Base-by-base conservation (phyloP, 106 monocot species). In the Acorus gramineus region DNA sequence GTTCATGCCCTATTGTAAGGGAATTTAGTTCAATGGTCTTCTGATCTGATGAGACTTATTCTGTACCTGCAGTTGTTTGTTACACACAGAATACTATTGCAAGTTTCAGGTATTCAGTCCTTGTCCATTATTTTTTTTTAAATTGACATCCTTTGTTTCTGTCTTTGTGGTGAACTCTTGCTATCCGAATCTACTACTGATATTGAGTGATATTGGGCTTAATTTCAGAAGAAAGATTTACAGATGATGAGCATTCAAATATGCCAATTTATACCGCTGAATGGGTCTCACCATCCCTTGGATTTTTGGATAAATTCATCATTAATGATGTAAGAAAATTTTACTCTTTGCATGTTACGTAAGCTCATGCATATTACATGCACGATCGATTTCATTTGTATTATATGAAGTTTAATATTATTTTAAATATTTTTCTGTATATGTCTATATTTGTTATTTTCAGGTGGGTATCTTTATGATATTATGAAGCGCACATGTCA, bases 61-160 rank as follows among this genome's bases (percentile, higher is more conserved):
- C 28, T 28, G 28, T 28, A 28, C 28, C 28, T 89, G 75, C 93
- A 93, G 93, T 74, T 73, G 48, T 70, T 89, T 64, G 89, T 93
- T 60, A 89, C 85, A 9, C 89, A 86, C 71, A 85, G 79, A 74
- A 67, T 86, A 71, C 69, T 78, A 50, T 60, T 93, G 71, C 73
- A 76, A 65, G 61, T 69, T 86, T 81, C 81, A 89, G 93, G 93
- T 89, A 69, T 55, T 60, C 42, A 68, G 9, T 42, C 48, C 44
- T 8, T 2, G 11, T 9, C n/a, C 14, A 43, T 14, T 45, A 9
- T 67, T 8, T 4, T 3, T 11, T 4, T 52, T 6, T 55, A 0
- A 28, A 53, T 62, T 12, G 11, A 55, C 14, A 65, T 42, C 8
- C 5, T 64, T 10, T 43, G 6, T 4, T 11, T 47, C 10, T 11